A percentile compares a stretch with the other conserved stretches of the same genome.
Conservation (phyloP, 192 early-diverging fungal species). For the Coemansia sp. region DNA sequence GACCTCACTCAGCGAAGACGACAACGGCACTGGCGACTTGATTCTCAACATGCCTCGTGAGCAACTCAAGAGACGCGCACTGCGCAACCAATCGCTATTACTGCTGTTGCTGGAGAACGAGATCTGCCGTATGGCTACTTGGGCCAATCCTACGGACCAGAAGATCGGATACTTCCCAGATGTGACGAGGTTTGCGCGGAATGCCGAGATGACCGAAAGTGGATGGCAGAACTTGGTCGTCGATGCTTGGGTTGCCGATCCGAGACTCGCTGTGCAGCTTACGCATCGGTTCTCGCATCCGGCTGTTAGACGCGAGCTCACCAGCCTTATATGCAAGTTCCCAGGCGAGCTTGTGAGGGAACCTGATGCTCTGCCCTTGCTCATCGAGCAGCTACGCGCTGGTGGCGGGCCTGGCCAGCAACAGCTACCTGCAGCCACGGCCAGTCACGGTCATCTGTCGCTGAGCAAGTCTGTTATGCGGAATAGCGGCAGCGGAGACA, state of each 20-base stretch:
- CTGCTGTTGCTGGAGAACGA: conserved; percentile 90
- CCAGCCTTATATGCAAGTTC: conserved; percentile 64
- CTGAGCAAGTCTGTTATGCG: not conserved
- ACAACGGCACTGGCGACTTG: conserved; percentile 11
- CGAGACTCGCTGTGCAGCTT: conserved; percentile 82
- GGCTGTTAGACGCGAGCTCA: conserved; percentile 68
- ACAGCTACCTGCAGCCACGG: not conserved
- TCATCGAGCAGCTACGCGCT: conserved; percentile 65
- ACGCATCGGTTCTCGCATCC: conserved; percentile 72
- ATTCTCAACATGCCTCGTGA: conserved; percentile 42
- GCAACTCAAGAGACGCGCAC: conserved; percentile 36
- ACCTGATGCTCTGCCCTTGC: conserved; percentile 72
- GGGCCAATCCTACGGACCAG: conserved; percentile 77
- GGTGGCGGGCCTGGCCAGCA: conserved; percentile 1
- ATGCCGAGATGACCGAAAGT: conserved; percentile 58
- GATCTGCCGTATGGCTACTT: conserved; percentile 77
- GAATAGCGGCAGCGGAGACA: not conserved
- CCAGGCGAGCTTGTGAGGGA: conserved; percentile 68
- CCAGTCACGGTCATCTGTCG: conserved; percentile 3
- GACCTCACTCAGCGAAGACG: conserved; percentile 32
- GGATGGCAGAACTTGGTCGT: conserved; percentile 76
- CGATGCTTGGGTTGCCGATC: conserved; percentile 84
- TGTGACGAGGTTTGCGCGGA: conserved; percentile 29
- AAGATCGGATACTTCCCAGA: conserved; percentile 37
- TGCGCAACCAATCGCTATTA: conserved; percentile 59